A percentile compares a stretch with the other conserved stretches of the same genome.
Conservation (phyloP, 164 flowering plant species). For the Magnolia officinalis region DNA sequence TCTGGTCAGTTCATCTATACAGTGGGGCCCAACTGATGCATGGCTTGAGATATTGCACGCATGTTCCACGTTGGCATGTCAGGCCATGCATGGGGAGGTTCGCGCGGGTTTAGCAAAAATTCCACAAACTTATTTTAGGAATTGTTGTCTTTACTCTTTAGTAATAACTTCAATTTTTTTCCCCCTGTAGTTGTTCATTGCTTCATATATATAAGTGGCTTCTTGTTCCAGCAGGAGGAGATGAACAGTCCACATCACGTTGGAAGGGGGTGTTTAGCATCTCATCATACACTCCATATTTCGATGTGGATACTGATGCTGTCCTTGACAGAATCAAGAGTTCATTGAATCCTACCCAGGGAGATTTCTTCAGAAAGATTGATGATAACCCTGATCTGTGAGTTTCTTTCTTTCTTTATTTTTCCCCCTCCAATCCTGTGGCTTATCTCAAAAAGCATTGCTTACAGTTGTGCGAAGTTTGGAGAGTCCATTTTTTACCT, state of each 20-base stretch:
- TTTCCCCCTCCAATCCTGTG: background rate
- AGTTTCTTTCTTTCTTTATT: slow-evolving; percentile 26
- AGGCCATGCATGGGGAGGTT: background rate
- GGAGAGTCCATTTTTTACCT: background rate
- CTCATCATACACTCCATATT: slow-evolving; percentile 81
- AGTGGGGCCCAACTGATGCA: background rate
- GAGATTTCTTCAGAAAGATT: slow-evolving; percentile 84
- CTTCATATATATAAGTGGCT: background rate
- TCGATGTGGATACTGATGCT: slow-evolving; percentile 89
- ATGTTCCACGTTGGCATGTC: background rate
- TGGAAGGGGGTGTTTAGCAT: slow-evolving; percentile 82
- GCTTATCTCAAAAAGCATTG: background rate
- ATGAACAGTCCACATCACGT: slow-evolving; percentile 52
- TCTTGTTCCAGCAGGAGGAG: slow-evolving; percentile 43
- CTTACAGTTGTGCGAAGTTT: background rate
- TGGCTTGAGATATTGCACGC: background rate
- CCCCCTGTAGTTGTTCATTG: background rate
- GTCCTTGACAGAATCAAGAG: slow-evolving; percentile 73
- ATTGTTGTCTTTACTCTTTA: too few relatives aligned
- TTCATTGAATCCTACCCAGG: slow-evolving; percentile 62
- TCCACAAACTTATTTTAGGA: too few relatives aligned
- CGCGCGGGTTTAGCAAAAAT: too few relatives aligned
- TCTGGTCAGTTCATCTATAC: too few relatives aligned
- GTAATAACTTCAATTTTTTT: too few relatives aligned
- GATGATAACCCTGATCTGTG: slow-evolving; percentile 95